These are phyloP conservation scores for Phytophthora aleatoria DNA, from an alignment of 352 stramenopile species.

Conservation along the genomic window DNA sequence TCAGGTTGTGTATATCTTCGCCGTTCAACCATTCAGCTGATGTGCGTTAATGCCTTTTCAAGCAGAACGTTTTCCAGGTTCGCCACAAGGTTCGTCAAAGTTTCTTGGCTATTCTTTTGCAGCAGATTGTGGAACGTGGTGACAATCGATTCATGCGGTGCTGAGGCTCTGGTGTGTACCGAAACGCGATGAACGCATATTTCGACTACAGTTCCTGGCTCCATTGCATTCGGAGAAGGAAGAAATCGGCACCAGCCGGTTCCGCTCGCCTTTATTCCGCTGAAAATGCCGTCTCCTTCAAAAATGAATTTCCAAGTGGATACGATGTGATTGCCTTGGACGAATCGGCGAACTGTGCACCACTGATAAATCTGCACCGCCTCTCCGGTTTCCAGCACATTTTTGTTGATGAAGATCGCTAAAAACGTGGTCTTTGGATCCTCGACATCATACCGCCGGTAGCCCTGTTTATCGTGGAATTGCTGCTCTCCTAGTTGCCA, in stretches of 20 bases:
- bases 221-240: not conserved
- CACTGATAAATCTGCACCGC: not conserved
- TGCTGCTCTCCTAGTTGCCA: not conserved
- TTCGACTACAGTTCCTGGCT: conserved; percentile 2
- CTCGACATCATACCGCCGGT: not conserved
- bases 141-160: not conserved
- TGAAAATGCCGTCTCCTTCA: not conserved
- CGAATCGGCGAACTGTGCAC: not conserved
- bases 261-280: conserved; percentile 22
- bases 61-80: not conserved
- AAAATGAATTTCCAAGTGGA: conserved; percentile 1
- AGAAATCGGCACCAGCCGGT: conserved; percentile 32
- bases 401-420: not conserved
- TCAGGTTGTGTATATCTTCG: no score
- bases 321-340: conserved; percentile 36
- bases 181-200: not conserved
- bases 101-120: not conserved
- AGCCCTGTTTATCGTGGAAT: not conserved
- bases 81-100: not conserved
- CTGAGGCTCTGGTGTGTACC: not conserved
- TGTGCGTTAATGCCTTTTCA: not conserved
- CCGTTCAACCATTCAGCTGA: not conserved
- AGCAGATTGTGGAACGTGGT: not conserved
- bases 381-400: not conserved
- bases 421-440: not conserved